phyloP scores from a whole-genome alignment of 371 early-diverging fungal genomes.

The Mucor velutinosus region DNA sequence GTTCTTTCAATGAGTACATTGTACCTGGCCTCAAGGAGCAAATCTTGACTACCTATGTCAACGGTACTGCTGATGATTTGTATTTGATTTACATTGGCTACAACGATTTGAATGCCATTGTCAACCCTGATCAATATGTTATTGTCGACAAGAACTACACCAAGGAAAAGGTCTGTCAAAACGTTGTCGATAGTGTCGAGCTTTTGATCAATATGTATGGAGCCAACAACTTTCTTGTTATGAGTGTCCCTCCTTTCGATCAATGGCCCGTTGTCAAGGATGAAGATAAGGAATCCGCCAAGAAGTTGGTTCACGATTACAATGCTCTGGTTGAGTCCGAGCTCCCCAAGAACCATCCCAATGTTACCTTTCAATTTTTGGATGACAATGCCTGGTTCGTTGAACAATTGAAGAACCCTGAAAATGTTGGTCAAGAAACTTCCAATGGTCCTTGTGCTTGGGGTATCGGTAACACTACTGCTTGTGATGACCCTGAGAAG shows the following conservation, averaged over 20 bases:
- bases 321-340: slow-evolving; percentile 14
- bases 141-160: slow-evolving; percentile 12
- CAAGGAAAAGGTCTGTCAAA: slow-evolving; percentile 15
- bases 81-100: slow-evolving; percentile 31
- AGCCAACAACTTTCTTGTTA: slow-evolving; percentile 18
- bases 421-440: slow-evolving; percentile 14
- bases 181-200: slow-evolving; percentile 14
- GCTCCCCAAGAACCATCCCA: slow-evolving; percentile 12
- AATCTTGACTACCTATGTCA: slow-evolving; percentile 5
- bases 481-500: slow-evolving; percentile 16
- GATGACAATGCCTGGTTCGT: slow-evolving; percentile 11
- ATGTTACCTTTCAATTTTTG: slow-evolving; percentile 13
- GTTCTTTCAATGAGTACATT: slow-evolving; percentile 15
- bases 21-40: slow-evolving; percentile 28
- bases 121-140: slow-evolving; percentile 26
- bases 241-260: slow-evolving; percentile 22
- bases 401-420: slow-evolving; percentile 15
- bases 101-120: slow-evolving; percentile 30
- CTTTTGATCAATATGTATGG: slow-evolving; percentile 14
- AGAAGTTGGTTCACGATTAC: background rate
- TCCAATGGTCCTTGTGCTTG: slow-evolving; percentile 29
- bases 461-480: slow-evolving; percentile 27
- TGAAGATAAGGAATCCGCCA: background rate
- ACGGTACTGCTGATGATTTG: slow-evolving; percentile 20
- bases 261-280: slow-evolving; percentile 11